Base-by-base conservation (phyloP, 345 rosid genomes). In the Xanthoceras sorbifolium region DNA sequence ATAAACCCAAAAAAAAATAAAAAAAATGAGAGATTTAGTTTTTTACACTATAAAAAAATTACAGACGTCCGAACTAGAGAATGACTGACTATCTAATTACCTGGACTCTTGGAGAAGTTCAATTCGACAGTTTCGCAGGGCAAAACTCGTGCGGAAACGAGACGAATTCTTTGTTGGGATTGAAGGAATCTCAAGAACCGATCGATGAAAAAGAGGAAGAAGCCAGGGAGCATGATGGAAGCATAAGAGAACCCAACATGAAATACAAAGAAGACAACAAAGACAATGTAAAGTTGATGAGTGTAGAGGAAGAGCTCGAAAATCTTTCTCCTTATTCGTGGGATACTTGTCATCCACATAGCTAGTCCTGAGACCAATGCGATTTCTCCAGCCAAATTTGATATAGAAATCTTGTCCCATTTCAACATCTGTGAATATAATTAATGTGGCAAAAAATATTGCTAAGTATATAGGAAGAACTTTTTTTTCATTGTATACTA, bases 301-400 rank as follows among this genome's bases (percentile, higher is more conserved):
- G 89, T 83, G 71, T 86, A 89, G 75, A 86, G 85, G 81, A 90
- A 90, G 78, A 90, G 88, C 80, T 89, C 94, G 66, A 90, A 89
- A 55, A 85, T 64, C 48, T 77, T 81, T 34, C 88, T 50, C 79
- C 92, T 78, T 25, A 86, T 83, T 11, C 66, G 59, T 0, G 87
- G 87, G 20, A 80, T 48, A 26, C 84, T 81, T 38, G 90, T 85
- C 0, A 69, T 83, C 94, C 91, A 89, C 76, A 91, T 80, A 32
- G 36, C 79, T 34, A 86, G 64, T 38, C 92, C 94, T 1, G 87
- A 82, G 11, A 86, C 20, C 48, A 91, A 73, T 9, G 88, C 69
- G 64, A 86, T 36, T 74, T 85, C 91, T 63, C 94, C 90, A 0
- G 92, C 91, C 69, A 87, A 55, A 20, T 89, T 86, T 64, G 92